These are phyloP conservation scores for Pythium rishiriense DNA, from an alignment of 352 stramenopile genomes.

Conservation along the genomic window DNA sequence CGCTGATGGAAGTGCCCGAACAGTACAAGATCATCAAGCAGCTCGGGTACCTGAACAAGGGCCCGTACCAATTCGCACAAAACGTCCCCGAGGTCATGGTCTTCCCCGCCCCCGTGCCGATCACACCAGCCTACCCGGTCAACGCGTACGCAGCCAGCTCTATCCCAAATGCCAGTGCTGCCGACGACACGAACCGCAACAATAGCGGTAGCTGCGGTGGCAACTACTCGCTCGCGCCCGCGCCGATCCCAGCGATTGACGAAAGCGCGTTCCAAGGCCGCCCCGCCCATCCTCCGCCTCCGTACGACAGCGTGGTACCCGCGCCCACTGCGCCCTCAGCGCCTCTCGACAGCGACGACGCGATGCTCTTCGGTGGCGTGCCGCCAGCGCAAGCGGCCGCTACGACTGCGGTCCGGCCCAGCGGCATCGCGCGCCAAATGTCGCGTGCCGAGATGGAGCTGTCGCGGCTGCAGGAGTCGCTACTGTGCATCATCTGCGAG, in stretches of 20 bases:
- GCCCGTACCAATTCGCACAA: conserved; percentile 44
- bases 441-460: conserved; percentile 63
- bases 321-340: conserved; percentile 20
- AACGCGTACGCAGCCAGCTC: not conserved
- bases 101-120: conserved; percentile 34
- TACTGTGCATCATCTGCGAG: conserved; percentile 77
- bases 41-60: conserved; percentile 54
- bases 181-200: not conserved
- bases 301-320: not conserved
- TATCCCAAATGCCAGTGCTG: not conserved
- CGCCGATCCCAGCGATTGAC: conserved; percentile 1
- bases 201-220: conserved; percentile 20
- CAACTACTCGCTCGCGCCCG: conserved; percentile 28
- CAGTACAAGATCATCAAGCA: conserved; percentile 83
- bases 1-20: conserved; percentile 85
- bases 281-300: not conserved
- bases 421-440: conserved; percentile 19
- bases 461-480: conserved; percentile 55
- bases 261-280: conserved; percentile 8
- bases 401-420: conserved; percentile 7
- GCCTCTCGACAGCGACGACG: conserved; percentile 7
- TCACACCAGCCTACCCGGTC: conserved; percentile 7
- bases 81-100: conserved; percentile 70
- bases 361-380: not conserved
- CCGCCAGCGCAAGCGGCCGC: not conserved